These are phyloP conservation scores for Silybum marianum DNA, from an alignment of 129 eudicot species.

Conservation along the genomic window DNA sequence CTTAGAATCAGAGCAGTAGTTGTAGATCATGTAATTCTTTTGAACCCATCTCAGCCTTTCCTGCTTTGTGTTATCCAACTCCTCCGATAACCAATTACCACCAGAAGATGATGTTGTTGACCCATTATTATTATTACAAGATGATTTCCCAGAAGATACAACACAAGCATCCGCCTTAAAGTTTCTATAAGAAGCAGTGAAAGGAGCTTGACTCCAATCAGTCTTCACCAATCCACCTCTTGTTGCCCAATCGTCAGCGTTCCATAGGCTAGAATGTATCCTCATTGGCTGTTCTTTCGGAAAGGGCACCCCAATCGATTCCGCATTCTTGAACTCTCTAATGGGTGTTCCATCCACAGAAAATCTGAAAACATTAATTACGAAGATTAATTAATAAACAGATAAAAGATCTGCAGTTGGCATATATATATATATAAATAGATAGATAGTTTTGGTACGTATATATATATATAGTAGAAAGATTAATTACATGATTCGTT, in stretches of 20 bases:
- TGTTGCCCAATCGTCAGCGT: conserved; percentile 80
- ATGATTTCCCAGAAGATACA: conserved; percentile 46
- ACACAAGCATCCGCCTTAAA: conserved; percentile 60
- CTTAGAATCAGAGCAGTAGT: conserved; percentile 53
- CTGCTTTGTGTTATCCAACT: conserved; percentile 44
- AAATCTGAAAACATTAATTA: conserved; percentile 33
- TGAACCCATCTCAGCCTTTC: conserved; percentile 60
- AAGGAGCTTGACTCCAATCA: conserved; percentile 72
- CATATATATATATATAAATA: too few relatives aligned
- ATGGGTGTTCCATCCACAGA: conserved; percentile 75
- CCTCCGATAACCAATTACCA: conserved; percentile 45
- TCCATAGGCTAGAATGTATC: conserved; percentile 68
- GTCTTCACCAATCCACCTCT: conserved; percentile 69
- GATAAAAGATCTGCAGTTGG: too few relatives aligned
- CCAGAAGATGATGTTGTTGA: not conserved
- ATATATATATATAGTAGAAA: not conserved
- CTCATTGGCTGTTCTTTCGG: conserved; percentile 64
- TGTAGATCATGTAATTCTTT: conserved; percentile 60
- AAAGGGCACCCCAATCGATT: conserved; percentile 52
- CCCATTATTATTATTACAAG: conserved; percentile 32
- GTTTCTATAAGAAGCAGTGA: conserved; percentile 61
- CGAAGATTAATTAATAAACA: too few relatives aligned
- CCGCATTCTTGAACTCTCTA: conserved; percentile 63
- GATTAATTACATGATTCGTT: conserved; percentile 37
- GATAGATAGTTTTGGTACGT: not conserved